Conservation (phyloP, 2,329 filamentous ascomycete species). For the Diaporthe caulivora region DNA sequence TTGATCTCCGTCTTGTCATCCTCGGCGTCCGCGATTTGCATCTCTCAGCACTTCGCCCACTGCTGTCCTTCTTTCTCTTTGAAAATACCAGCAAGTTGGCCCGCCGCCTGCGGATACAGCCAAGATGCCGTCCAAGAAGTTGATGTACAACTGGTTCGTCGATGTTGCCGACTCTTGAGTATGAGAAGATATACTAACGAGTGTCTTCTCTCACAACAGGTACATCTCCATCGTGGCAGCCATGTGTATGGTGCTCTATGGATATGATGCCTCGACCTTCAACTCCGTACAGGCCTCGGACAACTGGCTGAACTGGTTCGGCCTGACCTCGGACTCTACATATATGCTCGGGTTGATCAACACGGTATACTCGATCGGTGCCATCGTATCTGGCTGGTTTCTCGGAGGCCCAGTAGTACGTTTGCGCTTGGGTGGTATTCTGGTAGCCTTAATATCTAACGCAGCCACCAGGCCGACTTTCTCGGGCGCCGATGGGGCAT, state of each 20-base stretch:
- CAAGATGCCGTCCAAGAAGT: constrained; percentile 45
- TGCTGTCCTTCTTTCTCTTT: neutral
- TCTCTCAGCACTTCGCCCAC: neutral
- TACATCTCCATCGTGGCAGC: constrained; percentile 78
- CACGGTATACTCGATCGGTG: constrained; percentile 78
- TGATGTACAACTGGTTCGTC: constrained; percentile 46
- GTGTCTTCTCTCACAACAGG: constrained; percentile 51
- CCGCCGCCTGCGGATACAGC: constrained; percentile 33
- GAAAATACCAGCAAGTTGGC: constrained; percentile 26
- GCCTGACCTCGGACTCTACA: constrained; percentile 53
- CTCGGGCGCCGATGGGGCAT: constrained; percentile 75
- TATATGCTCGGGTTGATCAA: constrained; percentile 68
- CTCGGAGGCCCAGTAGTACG: constrained; percentile 70
- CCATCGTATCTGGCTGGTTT: constrained; percentile 78
- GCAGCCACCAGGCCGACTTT: constrained; percentile 59
- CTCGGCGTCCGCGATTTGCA: neutral
- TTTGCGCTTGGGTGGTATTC: neutral
- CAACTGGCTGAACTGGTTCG: constrained; percentile 76
- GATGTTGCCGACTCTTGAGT: neutral
- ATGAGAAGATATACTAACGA: neutral
- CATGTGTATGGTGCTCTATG: constrained; percentile 81
- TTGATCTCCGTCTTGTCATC: neutral
- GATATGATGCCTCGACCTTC: constrained; percentile 81
- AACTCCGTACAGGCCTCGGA: constrained; percentile 77
- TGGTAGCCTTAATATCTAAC: neutral